A percentile compares a stretch with the other conserved stretches of the same genome.
Evolutionary conservation across 805 yeast species (phyloP).

Genomic region (Barnettozyma salicaria): DNA sequence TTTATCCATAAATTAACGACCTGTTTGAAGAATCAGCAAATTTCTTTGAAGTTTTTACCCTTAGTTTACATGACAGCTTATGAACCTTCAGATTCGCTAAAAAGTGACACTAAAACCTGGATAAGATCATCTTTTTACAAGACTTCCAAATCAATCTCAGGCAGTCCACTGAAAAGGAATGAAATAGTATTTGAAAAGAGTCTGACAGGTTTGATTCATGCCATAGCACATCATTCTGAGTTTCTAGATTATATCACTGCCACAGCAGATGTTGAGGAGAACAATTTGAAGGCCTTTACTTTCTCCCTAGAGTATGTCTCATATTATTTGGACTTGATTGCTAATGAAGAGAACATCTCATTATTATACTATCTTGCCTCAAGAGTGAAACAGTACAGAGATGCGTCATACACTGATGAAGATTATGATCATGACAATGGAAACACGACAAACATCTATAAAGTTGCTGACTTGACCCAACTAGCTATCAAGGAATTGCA

Average conservation of each 20-base stretch:
- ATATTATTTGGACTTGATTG: constrained; percentile 54
- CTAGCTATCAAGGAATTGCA: constrained; percentile 53
- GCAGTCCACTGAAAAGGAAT: constrained; percentile 27
- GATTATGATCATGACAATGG: constrained; percentile 25
- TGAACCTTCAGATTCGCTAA: constrained; percentile 56
- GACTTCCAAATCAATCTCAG: constrained; percentile 27
- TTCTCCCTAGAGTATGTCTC: constrained; percentile 56
- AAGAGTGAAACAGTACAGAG: constrained; percentile 72
- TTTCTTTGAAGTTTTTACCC: constrained; percentile 64
- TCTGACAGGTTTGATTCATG: constrained; percentile 60
- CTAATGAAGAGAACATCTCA: constrained; percentile 62
- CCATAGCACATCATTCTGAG: constrained; percentile 71
- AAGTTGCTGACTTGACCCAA: constrained; percentile 70
- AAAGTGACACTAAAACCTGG: constrained; percentile 59
- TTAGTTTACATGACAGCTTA: constrained; percentile 67
- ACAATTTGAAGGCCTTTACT: constrained; percentile 37
- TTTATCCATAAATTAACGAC: constrained; percentile 48
- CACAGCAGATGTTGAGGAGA: constrained; percentile 23
- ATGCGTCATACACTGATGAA: constrained; percentile 38
- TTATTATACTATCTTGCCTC: constrained; percentile 70
- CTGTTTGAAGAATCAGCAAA: constrained; percentile 41
- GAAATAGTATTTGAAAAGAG: constrained; percentile 58
- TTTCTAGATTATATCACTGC: constrained; percentile 38
- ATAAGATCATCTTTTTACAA: constrained; percentile 43
- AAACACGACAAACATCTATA: constrained; percentile 43